Percentiles rank a stretch among this genome's conserved stretches.
These are phyloP conservation scores for Sporisorium exsertum DNA, from an alignment of 1,284 basidiomycete genomes.

Conservation along the genomic window DNA sequence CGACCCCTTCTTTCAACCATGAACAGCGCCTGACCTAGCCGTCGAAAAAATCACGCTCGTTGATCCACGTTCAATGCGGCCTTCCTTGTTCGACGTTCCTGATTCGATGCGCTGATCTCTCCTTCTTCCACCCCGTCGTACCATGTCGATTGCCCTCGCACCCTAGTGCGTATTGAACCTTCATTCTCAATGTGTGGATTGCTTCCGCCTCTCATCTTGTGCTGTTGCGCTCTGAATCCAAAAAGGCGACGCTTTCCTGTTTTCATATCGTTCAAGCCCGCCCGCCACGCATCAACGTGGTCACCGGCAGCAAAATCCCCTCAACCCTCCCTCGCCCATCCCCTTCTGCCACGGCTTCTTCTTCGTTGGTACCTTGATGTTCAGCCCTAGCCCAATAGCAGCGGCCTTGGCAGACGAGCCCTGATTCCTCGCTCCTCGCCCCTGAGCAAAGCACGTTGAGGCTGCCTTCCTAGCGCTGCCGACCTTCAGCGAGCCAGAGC, in stretches of 20 bases:
- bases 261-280: not conserved
- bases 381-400: not conserved
- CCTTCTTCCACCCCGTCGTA: not conserved
- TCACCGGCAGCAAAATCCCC: constrained; percentile 32
- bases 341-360: not conserved
- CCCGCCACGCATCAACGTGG: constrained; percentile 25
- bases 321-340: constrained; percentile 25
- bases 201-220: not conserved
- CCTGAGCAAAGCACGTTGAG: not conserved
- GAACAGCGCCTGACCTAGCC: not conserved
- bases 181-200: not conserved
- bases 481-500: too few relatives aligned
- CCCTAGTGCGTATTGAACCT: not conserved
- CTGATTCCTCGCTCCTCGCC: not conserved
- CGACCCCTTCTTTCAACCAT: not conserved
- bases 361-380: not conserved
- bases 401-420: not conserved
- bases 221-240: not conserved
- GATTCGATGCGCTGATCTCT: constrained; percentile 8
- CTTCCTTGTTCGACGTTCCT: constrained; percentile 8
- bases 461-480: not conserved
- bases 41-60: not conserved
- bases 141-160: constrained; percentile 7
- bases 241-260: not conserved
- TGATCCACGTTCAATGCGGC: not conserved